Base-by-base conservation (phyloP, 2,329 filamentous ascomycete genomes). In the Scedosporium minutisporum region DNA sequence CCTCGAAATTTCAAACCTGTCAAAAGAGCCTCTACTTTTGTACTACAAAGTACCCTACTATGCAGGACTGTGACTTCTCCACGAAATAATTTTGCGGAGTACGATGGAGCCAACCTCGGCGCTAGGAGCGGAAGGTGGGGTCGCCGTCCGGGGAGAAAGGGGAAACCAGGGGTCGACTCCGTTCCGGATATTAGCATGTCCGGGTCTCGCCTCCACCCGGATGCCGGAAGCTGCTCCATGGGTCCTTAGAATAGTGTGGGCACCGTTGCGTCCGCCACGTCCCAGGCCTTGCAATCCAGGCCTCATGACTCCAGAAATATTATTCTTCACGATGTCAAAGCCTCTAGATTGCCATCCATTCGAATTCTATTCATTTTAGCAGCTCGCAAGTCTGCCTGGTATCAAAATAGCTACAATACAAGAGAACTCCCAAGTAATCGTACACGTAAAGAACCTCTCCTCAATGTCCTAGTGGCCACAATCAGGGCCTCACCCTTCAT, bases 351-450 rank as follows among this genome's bases (percentile, higher is more conserved):
- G 29, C 9, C 7, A 33, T 33, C 29, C 29, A 33, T 33, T 33
- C 6, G 3, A 2, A 9, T 9, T 33, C 29, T 33, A 9, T 23
- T 53, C 48, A 12, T 21, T 53, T 53, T 53, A 25, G 21, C 48
- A 53, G 48, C 48, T 18, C 48, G 10, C 4, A 53, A 21, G 48
- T 21, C 21, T n/a, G n/a, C 42, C 10, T 53, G 48, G 48, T 53
- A 53, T 53, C 48, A 53, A 53, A 53, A 53, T 53, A 21, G 48
- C 48, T 53, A 53, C n/a, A 53, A 21, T 53, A 53, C 48, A 53
- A 25, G 48, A 25, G 9, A 12, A 53, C n/a, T 7, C 21, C 48
- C 21, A 3, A 4, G 10, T 53, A 53, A 9, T 53, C 48, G 9
- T 53, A 53, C 48, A 53, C 23, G 29, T 33, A 33, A 33, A 33